These are phyloP conservation scores for Phytopythium ostracodes DNA, from an alignment of 352 stramenopile species.

Conservation along the genomic window DNA sequence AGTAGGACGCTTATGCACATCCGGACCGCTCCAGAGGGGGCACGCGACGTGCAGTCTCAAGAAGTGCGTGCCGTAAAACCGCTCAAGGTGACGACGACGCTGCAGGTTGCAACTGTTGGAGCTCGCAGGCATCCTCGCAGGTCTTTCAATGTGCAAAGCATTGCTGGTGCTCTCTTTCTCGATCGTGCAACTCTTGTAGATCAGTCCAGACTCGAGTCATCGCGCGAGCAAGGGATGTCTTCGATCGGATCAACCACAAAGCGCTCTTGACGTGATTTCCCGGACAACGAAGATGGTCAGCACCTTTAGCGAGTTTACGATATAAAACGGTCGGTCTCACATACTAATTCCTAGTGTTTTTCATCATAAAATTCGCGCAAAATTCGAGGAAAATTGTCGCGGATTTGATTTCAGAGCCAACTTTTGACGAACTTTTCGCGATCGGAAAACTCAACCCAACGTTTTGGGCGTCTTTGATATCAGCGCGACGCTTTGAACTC, in stretches of 20 bases:
- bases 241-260: background rate
- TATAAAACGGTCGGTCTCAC: background rate
- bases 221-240: too few relatives aligned
- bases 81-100: conserved; percentile 1
- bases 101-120: too few relatives aligned
- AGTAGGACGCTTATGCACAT: background rate
- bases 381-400: background rate
- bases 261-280: background rate
- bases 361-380: background rate
- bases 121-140: too few relatives aligned
- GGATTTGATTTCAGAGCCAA: background rate
- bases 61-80: background rate
- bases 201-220: too few relatives aligned
- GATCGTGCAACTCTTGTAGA: too few relatives aligned
- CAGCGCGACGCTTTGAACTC: background rate
- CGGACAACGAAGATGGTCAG: background rate
- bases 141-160: too few relatives aligned
- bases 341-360: background rate
- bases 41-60: background rate
- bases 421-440: background rate
- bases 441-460: too few relatives aligned
- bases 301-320: too few relatives aligned
- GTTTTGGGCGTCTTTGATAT: background rate
- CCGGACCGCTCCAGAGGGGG: background rate
- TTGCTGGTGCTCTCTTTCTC: too few relatives aligned